Percentiles rank a stretch among this genome's conserved stretches.
These are phyloP conservation scores for Picochlorum sp. DNA, from an alignment of 139 green algal genomes.

Conservation along the genomic window DNA sequence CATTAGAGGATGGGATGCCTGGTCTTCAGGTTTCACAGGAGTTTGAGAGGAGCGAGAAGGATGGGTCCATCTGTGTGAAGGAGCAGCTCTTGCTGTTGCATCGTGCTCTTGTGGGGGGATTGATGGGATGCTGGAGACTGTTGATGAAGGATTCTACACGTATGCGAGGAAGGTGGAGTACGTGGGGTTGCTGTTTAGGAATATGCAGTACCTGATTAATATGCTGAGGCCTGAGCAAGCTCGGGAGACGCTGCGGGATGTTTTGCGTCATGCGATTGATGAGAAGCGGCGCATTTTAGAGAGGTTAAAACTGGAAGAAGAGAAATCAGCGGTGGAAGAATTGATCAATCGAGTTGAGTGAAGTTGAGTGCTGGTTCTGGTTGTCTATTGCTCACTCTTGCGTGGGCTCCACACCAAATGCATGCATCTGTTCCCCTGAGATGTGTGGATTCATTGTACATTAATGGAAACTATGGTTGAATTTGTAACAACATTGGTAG, in stretches of 20 bases:
- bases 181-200: conserved; percentile 42
- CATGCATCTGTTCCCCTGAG: too few species aligned
- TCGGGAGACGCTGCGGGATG: conserved; percentile 13
- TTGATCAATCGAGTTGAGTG: too few species aligned
- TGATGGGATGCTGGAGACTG: conserved; percentile 38
- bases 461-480: too few species aligned
- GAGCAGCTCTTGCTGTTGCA: conserved; percentile 48
- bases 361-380: too few species aligned
- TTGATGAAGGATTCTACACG: conserved; percentile 44
- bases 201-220: conserved; percentile 62
- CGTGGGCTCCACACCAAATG: too few species aligned
- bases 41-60: conserved; percentile 4
- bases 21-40: conserved; percentile 26
- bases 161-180: conserved; percentile 41
- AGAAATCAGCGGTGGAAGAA: too few species aligned
- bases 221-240: conserved; percentile 47
- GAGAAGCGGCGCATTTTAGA: conserved; percentile 1
- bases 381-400: too few species aligned
- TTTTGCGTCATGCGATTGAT: conserved; percentile 1
- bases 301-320: background rate
- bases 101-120: conserved; percentile 44
- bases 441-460: too few species aligned
- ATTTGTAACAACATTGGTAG: too few species aligned
- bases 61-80: conserved; percentile 39
- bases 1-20: conserved; percentile 35